Conservation (phyloP, 2,329 filamentous ascomycete species). For the Penicillium sumatraense region DNA sequence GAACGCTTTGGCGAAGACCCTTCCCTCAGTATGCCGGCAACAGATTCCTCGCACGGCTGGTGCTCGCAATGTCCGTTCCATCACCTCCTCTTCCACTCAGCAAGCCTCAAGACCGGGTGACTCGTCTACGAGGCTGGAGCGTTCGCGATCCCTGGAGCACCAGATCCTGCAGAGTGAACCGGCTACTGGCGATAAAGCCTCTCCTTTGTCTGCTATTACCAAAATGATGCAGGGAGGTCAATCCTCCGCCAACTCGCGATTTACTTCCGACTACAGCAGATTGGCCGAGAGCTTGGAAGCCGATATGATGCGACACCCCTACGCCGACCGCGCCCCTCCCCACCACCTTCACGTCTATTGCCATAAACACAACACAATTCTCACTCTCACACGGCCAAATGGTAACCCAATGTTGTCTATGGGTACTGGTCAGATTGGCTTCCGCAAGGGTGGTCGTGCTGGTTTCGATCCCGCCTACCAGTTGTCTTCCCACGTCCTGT, state of each 20-base stretch:
- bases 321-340: constrained; percentile 52
- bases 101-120: constrained; percentile 1
- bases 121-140: constrained; percentile 24
- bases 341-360: constrained; percentile 87
- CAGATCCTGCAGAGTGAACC: constrained; percentile 32
- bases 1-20: constrained; percentile 34
- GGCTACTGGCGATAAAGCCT: constrained; percentile 20
- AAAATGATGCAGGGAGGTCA: constrained; percentile 37
- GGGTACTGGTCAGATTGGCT: constrained; percentile 87
- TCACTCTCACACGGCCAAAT: constrained; percentile 85
- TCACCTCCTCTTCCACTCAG: constrained; percentile 37
- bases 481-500: constrained; percentile 79
- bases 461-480: constrained; percentile 93
- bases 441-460: constrained; percentile 77
- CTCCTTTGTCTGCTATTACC: constrained; percentile 35
- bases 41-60: constrained; percentile 26
- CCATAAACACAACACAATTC: constrained; percentile 92
- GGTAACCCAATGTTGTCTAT: constrained; percentile 78
- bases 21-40: constrained; percentile 38
- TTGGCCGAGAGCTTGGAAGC: constrained; percentile 40
- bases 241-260: constrained; percentile 20
- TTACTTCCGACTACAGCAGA: constrained; percentile 35
- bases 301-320: constrained; percentile 40
- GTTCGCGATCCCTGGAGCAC: constrained; percentile 31
- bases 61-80: constrained; percentile 31